These are phyloP conservation scores for Candida nemodendra DNA, from an alignment of 805 yeast genomes.

Conservation along the genomic window DNA sequence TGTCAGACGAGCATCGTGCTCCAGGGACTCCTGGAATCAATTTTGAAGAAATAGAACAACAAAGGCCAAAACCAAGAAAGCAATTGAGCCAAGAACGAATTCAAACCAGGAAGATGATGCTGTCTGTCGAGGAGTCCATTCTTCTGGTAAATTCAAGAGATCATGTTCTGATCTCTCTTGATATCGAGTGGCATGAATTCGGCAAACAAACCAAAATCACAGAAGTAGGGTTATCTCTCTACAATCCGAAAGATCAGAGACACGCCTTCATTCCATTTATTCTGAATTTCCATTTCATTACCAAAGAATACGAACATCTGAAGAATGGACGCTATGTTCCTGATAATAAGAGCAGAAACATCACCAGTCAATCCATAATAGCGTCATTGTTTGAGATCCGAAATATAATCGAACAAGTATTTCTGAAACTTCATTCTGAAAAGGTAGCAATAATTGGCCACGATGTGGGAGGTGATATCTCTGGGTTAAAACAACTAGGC, in stretches of 20 bases:
- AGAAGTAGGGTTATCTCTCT: conserved; percentile 31
- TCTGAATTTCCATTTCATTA: conserved; percentile 27
- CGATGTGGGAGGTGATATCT: conserved; percentile 27
- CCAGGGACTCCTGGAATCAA: too few relatives aligned
- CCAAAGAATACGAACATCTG: conserved; percentile 20
- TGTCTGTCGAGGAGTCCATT: conserved; percentile 27
- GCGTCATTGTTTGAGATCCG: conserved; percentile 17
- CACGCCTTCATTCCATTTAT: conserved; percentile 32
- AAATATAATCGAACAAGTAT: conserved; percentile 13
- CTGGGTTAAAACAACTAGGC: conserved; percentile 15
- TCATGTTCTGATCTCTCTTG: conserved; percentile 26
- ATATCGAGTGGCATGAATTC: conserved; percentile 24
- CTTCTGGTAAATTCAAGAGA: conserved; percentile 20
- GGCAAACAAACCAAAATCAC: conserved; percentile 17
- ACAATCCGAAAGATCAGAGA: conserved; percentile 31
- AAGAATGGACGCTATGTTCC: conserved; percentile 29
- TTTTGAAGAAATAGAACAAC: too few relatives aligned
- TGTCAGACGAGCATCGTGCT: too few relatives aligned
- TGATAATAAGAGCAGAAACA: conserved; percentile 25
- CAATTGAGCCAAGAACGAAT: conserved; percentile 1
- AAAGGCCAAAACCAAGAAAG: background rate
- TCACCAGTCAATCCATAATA: conserved; percentile 29
- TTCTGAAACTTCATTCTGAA: conserved; percentile 14
- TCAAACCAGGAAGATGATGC: conserved; percentile 1
- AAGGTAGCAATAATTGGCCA: conserved; percentile 31